Conservation (phyloP, 2,329 filamentous ascomycete species). For the Epicoccum sorghinum region DNA sequence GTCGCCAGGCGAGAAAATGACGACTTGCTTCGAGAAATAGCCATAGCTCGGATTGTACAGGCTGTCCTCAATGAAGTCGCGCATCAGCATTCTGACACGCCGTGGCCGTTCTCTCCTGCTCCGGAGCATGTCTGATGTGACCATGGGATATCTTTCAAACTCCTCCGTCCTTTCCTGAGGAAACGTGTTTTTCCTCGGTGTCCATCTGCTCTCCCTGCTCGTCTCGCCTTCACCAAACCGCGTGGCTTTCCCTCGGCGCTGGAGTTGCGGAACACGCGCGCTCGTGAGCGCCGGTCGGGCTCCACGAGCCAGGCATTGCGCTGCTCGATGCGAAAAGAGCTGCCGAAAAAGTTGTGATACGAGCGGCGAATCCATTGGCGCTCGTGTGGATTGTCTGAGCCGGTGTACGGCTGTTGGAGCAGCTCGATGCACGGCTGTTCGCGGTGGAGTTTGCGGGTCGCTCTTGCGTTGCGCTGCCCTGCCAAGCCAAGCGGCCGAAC, state of each 20-base stretch:
- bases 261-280: constrained; percentile 35
- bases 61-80: constrained; percentile 98
- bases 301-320: constrained; percentile 56
- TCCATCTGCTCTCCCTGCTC: constrained; percentile 76
- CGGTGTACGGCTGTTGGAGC: constrained; percentile 19
- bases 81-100: constrained; percentile 93
- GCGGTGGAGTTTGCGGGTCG: constrained; percentile 32
- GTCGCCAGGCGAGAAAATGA: constrained; percentile 91
- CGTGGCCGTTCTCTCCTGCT: constrained; percentile 75
- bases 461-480: constrained; percentile 16
- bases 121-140: constrained; percentile 81
- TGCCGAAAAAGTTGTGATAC: constrained; percentile 81
- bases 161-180: constrained; percentile 79
- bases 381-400: constrained; percentile 18
- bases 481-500: constrained; percentile 43
- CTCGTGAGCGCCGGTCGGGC: constrained; percentile 47
- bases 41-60: constrained; percentile 94
- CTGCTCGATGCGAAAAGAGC: constrained; percentile 78
- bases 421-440: constrained; percentile 27
- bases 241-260: constrained; percentile 40
- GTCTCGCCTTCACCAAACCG: constrained; percentile 42
- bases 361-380: constrained; percentile 79
- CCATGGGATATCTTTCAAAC: constrained; percentile 79
- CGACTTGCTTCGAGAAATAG: constrained; percentile 95
- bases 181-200: constrained; percentile 78